Conservation (phyloP, 2,329 filamentous ascomycete species). For the Verticillium nubilum region DNA sequence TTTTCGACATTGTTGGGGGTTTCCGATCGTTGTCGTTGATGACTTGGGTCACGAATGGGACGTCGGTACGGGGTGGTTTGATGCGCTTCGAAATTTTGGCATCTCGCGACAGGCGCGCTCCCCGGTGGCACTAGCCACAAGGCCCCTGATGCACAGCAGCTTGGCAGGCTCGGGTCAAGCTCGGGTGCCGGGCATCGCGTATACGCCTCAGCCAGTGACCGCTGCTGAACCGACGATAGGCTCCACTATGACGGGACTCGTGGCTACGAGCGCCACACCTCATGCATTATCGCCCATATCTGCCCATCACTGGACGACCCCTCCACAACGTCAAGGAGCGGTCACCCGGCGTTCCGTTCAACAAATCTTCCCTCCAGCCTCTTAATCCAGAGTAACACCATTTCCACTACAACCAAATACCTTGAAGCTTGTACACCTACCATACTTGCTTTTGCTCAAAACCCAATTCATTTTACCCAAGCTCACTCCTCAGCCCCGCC, state of each 20-base stretch:
- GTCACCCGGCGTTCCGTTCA: background rate
- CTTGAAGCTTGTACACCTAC: background rate
- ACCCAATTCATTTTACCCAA: background rate
- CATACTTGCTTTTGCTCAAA: background rate
- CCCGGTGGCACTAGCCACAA: background rate
- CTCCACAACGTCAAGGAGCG: background rate
- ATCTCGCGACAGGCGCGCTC: background rate
- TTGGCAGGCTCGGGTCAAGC: background rate
- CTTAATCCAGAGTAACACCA: background rate
- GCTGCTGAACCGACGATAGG: background rate
- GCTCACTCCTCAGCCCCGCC: constrained; percentile 5
- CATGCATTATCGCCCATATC: background rate
- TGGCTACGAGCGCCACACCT: background rate
- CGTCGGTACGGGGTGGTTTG: background rate
- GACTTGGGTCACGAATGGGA: background rate
- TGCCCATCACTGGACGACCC: background rate
- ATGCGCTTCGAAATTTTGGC: background rate
- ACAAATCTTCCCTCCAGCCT: background rate
- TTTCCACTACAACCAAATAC: background rate
- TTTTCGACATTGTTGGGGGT: constrained; percentile 44
- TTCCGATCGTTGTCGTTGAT: background rate
- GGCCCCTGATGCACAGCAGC: background rate
- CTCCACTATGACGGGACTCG: background rate
- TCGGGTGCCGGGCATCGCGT: background rate
- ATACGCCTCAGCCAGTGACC: background rate